A percentile compares a stretch with the other conserved stretches of the same genome.
These are phyloP conservation scores for Blastocystis sp. DNA, from an alignment of 352 stramenopile genomes.

Conservation along the genomic window DNA sequence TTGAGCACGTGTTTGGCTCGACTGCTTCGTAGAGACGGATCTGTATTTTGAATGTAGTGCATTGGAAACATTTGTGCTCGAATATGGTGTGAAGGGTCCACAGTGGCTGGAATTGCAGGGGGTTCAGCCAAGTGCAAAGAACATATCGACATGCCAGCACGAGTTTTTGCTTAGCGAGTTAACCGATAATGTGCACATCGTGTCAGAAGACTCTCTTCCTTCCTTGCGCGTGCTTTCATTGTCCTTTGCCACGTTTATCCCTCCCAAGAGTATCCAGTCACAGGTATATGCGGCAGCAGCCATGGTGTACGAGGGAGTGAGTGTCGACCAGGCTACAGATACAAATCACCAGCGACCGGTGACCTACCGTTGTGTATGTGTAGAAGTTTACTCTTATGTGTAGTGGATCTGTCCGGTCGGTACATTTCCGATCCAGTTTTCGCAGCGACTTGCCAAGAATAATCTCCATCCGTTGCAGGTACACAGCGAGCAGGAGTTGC, in stretches of 20 bases:
- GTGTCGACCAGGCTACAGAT: conserved; percentile 66
- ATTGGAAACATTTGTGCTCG: conserved; percentile 94
- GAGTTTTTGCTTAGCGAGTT: conserved; percentile 81
- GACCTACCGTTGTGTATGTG: conserved; percentile 66
- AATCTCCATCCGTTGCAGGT: conserved; percentile 68
- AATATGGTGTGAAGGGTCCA: conserved; percentile 90
- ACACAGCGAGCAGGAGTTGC: conserved; percentile 74
- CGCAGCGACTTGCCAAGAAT: conserved; percentile 66
- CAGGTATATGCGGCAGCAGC: conserved; percentile 81
- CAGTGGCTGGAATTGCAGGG: conserved; percentile 80
- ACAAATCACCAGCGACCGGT: conserved; percentile 63
- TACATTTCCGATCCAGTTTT: conserved; percentile 75
- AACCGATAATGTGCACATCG: conserved; percentile 79
- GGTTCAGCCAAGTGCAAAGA: neutral
- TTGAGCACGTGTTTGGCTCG: conserved; percentile 87
- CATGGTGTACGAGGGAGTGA: conserved; percentile 71
- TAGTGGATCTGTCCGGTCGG: conserved; percentile 63
- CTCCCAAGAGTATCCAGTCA: conserved; percentile 86
- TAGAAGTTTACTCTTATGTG: neutral
- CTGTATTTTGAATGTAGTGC: conserved; percentile 65
- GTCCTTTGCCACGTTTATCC: conserved; percentile 92
- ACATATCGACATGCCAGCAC: conserved; percentile 80
- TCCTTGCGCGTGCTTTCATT: conserved; percentile 89
- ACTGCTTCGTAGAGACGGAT: conserved; percentile 67
- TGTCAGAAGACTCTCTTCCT: conserved; percentile 74